Conservation (phyloP, 768 basidiomycete species). For the Panaeolus cyanescens region DNA sequence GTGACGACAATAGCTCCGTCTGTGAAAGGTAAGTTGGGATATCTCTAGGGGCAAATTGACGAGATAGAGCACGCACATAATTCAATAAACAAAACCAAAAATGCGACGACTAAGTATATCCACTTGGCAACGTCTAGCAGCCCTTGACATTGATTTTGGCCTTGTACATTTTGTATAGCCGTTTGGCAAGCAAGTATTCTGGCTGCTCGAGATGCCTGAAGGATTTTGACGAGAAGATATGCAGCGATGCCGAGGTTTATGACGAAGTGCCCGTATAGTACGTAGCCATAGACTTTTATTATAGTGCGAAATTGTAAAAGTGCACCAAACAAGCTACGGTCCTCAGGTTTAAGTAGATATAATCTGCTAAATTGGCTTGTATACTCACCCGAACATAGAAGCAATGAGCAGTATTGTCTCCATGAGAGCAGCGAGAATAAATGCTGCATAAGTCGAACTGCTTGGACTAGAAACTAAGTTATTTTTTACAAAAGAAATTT, state of each 20-base stretch:
- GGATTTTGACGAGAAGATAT: slow-evolving; percentile 53
- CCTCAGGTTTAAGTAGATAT: neutral
- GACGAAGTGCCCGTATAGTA: slow-evolving; percentile 58
- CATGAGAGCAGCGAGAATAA: slow-evolving; percentile 52
- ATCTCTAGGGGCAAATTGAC: neutral
- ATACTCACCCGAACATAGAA: slow-evolving; percentile 56
- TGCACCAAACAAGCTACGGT: slow-evolving; percentile 58
- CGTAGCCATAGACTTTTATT: slow-evolving; percentile 55
- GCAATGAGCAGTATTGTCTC: slow-evolving; percentile 55
- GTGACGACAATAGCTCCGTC: slow-evolving; percentile 56
- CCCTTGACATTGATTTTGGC: slow-evolving; percentile 45
- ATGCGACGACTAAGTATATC: slow-evolving; percentile 47
- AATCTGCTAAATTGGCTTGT: neutral
- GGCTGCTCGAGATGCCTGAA: slow-evolving; percentile 44
- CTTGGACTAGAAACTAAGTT: slow-evolving; percentile 28
- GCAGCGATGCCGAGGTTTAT: slow-evolving; percentile 53
- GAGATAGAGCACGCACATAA: slow-evolving; percentile 46
- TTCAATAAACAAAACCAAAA: slow-evolving; percentile 49
- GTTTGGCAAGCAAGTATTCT: slow-evolving; percentile 46
- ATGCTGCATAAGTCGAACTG: slow-evolving; percentile 36
- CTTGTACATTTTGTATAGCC: slow-evolving; percentile 39
- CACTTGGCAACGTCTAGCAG: slow-evolving; percentile 44
- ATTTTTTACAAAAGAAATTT: slow-evolving; percentile 5
- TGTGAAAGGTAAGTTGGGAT: slow-evolving; percentile 21
- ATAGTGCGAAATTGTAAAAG: slow-evolving; percentile 64